Evolutionary conservation across 2,329 filamentous ascomycete species (phyloP).

Genomic region (Talaromyces sp.): DNA sequence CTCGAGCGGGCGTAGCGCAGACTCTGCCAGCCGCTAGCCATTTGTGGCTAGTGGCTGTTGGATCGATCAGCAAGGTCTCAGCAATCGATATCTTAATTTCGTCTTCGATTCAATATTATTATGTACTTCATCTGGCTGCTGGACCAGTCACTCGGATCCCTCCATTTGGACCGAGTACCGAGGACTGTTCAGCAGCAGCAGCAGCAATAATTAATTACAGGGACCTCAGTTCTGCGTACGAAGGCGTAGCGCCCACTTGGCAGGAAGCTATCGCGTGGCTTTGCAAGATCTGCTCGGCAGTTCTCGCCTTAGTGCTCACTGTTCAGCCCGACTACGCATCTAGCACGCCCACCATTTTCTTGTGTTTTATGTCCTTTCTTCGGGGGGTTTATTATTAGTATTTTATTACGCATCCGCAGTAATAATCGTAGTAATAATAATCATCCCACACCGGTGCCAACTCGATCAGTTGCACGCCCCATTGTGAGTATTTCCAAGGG

Average conservation of each 20-base stretch:
- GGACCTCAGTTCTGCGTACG: too few relatives aligned
- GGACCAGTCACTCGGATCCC: background rate
- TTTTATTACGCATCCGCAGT: background rate
- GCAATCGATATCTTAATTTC: background rate
- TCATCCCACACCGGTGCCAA: background rate
- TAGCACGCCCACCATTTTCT: background rate
- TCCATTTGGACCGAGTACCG: too few relatives aligned
- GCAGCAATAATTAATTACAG: too few relatives aligned
- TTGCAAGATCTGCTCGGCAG: background rate
- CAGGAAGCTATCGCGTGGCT: background rate
- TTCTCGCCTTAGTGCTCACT: background rate
- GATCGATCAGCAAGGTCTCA: background rate
- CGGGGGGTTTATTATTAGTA: background rate
- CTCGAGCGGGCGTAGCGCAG: background rate
- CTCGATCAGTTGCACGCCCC: too few relatives aligned
- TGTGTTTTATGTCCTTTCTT: background rate
- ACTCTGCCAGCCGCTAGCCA: background rate
- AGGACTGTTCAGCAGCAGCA: too few relatives aligned
- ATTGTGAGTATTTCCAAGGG: too few relatives aligned
- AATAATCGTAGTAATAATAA: background rate
- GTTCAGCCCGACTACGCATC: background rate
- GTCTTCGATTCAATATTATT: background rate
- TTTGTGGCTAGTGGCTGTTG: background rate
- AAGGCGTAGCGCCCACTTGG: too few relatives aligned
- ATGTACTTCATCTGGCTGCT: background rate